Base-by-base conservation (phyloP, 116 monocot species). In the Dioscorea cayenensis region DNA sequence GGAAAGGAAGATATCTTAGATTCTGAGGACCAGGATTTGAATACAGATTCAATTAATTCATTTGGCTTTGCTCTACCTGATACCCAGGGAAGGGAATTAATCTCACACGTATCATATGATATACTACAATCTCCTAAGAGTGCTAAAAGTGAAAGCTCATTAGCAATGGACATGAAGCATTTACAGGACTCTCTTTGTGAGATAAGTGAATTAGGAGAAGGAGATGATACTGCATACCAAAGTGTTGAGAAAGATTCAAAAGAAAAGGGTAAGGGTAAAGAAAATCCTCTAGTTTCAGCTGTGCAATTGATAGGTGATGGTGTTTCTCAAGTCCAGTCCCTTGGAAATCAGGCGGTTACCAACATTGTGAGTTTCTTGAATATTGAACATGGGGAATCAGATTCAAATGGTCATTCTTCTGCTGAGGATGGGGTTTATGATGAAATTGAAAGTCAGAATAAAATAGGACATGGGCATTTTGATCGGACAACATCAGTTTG, bases 231-330 rank as follows among this genome's bases (percentile, higher is more conserved):
- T 25, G 21, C 49, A 20, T 23, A 68, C 49, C 61, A 32, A 18
- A 77, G 36, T 82, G 21, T 66, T 65, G 28, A 82, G 51, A 84
- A 84, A 78, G 70, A 17, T 16, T 72, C 48, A 63, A 85, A 84
- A 59, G 76, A 64, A 25, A 86, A 79, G 32, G 79, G 29, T 5
- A 82, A 83, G 62, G 70, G 38, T 20, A 84, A 82, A 63, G 97
- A 97, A 63, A 88, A 97, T 67, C 93, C 90, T 36, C 66, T 97
- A 64, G 79, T 83, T 75, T 93, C 93, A 70, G 94, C 97, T 74
- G 97, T 97, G 19, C 97, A 97, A 49, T 70, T 97, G 27, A 83
- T 97, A 66, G 97, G 94, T 27, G 94, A 97, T 85, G 97, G 97
- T 74, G 97, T 97, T 72, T 93, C 89, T 83, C 97, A 97, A 78